Conservation (phyloP, 1,284 basidiomycete species). For the Salmacisia buchloeana region DNA sequence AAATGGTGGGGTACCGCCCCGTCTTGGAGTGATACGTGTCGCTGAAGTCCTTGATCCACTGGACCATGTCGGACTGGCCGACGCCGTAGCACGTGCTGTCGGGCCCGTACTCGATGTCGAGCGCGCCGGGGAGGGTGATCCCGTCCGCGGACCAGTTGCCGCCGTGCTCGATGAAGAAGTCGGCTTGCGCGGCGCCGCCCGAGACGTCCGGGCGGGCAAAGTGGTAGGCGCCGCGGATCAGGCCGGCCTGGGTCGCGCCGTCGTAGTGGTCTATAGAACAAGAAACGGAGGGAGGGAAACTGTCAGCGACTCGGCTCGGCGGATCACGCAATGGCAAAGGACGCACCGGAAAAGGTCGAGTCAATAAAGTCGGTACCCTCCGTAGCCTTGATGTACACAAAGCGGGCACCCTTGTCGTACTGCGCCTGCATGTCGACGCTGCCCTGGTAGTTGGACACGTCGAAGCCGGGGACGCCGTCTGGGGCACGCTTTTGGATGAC, state of each 20-base stretch:
- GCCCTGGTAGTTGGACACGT: conserved; percentile 60
- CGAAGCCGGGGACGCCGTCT: too few species aligned
- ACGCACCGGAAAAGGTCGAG: neutral
- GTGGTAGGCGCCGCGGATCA: conserved; percentile 62
- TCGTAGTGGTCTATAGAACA: conserved; percentile 53
- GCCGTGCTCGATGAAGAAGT: conserved; percentile 61
- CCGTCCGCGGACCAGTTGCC: conserved; percentile 51
- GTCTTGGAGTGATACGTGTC: conserved; percentile 60
- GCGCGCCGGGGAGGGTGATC: conserved; percentile 35
- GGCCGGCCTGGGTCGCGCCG: conserved; percentile 58
- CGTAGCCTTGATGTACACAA: conserved; percentile 67
- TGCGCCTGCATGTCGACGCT: conserved; percentile 59
- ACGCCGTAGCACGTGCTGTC: conserved; percentile 58
- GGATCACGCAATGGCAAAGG: too few species aligned
- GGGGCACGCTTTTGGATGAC: too few species aligned
- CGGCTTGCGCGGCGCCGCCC: conserved; percentile 59
- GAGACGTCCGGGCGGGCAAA: conserved; percentile 56
- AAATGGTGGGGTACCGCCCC: conserved; percentile 57
- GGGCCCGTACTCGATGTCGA: conserved; percentile 22
- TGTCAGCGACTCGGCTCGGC: too few species aligned
- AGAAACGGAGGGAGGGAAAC: neutral
- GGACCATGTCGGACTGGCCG: conserved; percentile 58
- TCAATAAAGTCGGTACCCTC: conserved; percentile 53
- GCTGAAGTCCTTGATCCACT: conserved; percentile 57
- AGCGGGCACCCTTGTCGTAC: conserved; percentile 59